A percentile compares a stretch with the other conserved stretches of the same genome.
Conservation (phyloP, 129 eudicot species). For the Lactuca sativa region DNA sequence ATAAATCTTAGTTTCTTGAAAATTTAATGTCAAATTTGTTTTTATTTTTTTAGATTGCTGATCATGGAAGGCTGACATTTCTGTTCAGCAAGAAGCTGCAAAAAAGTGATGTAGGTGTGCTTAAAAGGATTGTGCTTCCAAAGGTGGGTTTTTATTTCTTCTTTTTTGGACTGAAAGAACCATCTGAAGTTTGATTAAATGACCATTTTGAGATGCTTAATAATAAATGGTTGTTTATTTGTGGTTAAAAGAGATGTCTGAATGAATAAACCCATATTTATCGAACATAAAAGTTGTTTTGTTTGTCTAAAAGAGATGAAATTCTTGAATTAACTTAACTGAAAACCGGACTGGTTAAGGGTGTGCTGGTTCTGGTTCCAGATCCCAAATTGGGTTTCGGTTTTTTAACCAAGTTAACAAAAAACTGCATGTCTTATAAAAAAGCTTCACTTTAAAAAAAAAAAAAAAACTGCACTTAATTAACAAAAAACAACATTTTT, state of each 20-base stretch:
- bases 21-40: not conserved
- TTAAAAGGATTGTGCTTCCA: slow-evolving; percentile 81
- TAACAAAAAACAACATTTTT: no score
- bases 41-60: slow-evolving; percentile 45
- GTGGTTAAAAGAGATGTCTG: not conserved
- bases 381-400: no score
- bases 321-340: no score
- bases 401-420: no score
- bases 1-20: not conserved
- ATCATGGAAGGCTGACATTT: slow-evolving; percentile 52
- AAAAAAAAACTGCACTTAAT: no score
- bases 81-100: slow-evolving; percentile 87
- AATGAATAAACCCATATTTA: not conserved
- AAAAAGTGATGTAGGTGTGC: slow-evolving; percentile 75
- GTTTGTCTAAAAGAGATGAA: no score
- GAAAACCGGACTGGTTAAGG: no score
- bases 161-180: not conserved
- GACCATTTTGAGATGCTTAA: no score
- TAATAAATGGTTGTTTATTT: no score
- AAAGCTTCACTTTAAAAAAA: no score
- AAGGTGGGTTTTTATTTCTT: slow-evolving; percentile 50
- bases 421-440: no score
- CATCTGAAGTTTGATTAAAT: not conserved
- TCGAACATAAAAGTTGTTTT: not conserved
- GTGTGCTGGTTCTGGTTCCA: no score